phyloP scores from a whole-genome alignment of 2,329 filamentous ascomycete genomes.

The Huntiella bhutanensis region DNA sequence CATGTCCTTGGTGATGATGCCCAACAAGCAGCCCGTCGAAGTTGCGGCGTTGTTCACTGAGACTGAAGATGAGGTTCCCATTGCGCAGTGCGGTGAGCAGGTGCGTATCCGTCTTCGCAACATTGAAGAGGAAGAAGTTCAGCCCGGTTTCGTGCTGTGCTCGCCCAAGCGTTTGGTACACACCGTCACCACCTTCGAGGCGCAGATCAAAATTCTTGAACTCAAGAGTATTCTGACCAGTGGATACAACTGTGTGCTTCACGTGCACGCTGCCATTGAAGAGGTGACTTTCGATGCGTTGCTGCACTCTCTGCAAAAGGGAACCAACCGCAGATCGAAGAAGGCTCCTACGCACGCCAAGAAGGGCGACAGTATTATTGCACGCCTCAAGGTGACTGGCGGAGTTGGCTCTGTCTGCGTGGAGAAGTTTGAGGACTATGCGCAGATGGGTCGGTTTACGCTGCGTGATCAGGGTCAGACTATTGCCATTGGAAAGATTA shows the following conservation, averaged over 20 bases:
- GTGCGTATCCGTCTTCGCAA: conserved; percentile 81
- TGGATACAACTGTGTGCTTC: conserved; percentile 93
- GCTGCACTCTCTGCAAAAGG: conserved; percentile 88
- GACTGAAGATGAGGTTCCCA: conserved; percentile 74
- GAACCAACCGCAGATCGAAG: conserved; percentile 86
- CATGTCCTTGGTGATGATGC: conserved; percentile 80
- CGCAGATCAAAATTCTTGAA: conserved; percentile 88
- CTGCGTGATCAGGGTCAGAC: conserved; percentile 91
- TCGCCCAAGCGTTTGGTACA: conserved; percentile 86
- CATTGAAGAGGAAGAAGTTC: conserved; percentile 91
- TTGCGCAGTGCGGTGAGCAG: conserved; percentile 83
- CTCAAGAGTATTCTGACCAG: conserved; percentile 85
- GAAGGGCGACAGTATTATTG: conserved; percentile 69
- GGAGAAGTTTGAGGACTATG: conserved; percentile 88
- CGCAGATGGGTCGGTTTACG: conserved; percentile 81
- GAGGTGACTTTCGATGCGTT: conserved; percentile 82
- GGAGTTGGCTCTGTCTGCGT: conserved; percentile 77
- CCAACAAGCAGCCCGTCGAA: conserved; percentile 65
- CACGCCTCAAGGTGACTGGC: conserved; percentile 70
- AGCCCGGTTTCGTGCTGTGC: conserved; percentile 90
- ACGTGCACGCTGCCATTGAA: conserved; percentile 93
- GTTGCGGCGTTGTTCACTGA: conserved; percentile 82
- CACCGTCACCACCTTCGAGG: conserved; percentile 77
- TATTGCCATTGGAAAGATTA: conserved; percentile 98
- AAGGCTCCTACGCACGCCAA: conserved; percentile 79